Conservation (phyloP, 768 basidiomycete genomes). For the Russula emetica region DNA sequence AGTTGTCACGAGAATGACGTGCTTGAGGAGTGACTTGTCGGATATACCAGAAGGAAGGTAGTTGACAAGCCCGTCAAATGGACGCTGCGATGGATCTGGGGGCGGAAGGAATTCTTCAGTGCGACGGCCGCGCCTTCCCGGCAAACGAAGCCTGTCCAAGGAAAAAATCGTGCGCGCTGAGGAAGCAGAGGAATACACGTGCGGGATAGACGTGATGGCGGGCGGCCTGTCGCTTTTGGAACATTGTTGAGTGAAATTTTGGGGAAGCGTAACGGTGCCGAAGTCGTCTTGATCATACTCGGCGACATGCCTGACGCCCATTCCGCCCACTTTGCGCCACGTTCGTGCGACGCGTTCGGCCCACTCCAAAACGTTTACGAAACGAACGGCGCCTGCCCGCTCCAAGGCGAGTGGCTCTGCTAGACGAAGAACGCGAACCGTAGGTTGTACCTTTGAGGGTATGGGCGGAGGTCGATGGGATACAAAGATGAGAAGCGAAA, state of each 20-base stretch:
- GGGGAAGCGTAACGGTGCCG: conserved; percentile 31
- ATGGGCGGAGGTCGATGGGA: conserved; percentile 35
- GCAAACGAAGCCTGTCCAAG: neutral
- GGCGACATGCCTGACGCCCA: conserved; percentile 31
- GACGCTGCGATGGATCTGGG: conserved; percentile 35
- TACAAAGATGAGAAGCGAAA: conserved; percentile 40
- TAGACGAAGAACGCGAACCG: conserved; percentile 37
- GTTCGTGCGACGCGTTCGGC: conserved; percentile 39
- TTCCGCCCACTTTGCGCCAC: conserved; percentile 37
- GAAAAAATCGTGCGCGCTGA: conserved; percentile 4
- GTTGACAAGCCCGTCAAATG: conserved; percentile 40
- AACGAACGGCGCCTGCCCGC: conserved; percentile 35
- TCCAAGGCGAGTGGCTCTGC: conserved; percentile 35
- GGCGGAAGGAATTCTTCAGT: conserved; percentile 26
- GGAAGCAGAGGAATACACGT: neutral
- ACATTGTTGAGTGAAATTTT: conserved; percentile 19
- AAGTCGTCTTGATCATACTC: conserved; percentile 30
- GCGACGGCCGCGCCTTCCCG: conserved; percentile 15
- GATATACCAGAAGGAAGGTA: conserved; percentile 34
- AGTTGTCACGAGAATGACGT: conserved; percentile 41
- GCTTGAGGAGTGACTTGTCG: conserved; percentile 38
- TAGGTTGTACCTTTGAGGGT: conserved; percentile 32
- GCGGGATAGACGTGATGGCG: neutral
- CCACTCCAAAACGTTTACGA: conserved; percentile 40
- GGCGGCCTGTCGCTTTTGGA: conserved; percentile 13